phyloP scores from a whole-genome alignment of 2,329 filamentous ascomycete species.

The Aspergillus jensenii region DNA sequence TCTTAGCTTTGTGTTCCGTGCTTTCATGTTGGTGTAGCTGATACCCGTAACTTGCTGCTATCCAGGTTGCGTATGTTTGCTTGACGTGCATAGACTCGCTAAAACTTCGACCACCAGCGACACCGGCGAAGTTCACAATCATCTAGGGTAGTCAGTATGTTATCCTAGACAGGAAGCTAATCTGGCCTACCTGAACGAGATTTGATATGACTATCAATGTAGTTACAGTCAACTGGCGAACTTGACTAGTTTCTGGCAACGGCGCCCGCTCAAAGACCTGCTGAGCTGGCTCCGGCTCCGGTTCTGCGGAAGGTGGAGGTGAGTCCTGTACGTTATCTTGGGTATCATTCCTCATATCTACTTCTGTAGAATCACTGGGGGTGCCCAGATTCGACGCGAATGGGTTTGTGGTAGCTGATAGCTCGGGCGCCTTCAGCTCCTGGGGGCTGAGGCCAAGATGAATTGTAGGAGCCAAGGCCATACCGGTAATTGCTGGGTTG shows the following conservation, averaged over 20 bases:
- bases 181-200: constrained; percentile 25
- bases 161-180: too few relatives aligned
- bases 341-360: background rate
- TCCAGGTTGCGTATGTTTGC: constrained; percentile 25
- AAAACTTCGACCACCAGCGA: constrained; percentile 25
- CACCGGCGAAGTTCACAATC: constrained; percentile 28
- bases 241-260: constrained; percentile 14
- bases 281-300: constrained; percentile 20
- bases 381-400: background rate
- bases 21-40: background rate
- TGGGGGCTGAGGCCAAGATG: constrained; percentile 4
- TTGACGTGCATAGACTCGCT: constrained; percentile 19
- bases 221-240: constrained; percentile 20
- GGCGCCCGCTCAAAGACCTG: constrained; percentile 21
- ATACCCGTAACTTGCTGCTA: constrained; percentile 28
- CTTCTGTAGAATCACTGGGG: background rate
- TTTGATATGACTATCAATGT: constrained; percentile 24
- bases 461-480: constrained; percentile 4
- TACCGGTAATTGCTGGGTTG: background rate
- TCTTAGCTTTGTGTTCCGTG: background rate
- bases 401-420: background rate
- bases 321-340: background rate
- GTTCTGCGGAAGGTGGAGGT: background rate
- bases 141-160: constrained; percentile 18
- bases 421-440: background rate